Percentiles rank a stretch among this genome's conserved stretches.
Evolutionary conservation across 306 rosid species (phyloP).

Genomic region (Astragalus membranaceus): DNA sequence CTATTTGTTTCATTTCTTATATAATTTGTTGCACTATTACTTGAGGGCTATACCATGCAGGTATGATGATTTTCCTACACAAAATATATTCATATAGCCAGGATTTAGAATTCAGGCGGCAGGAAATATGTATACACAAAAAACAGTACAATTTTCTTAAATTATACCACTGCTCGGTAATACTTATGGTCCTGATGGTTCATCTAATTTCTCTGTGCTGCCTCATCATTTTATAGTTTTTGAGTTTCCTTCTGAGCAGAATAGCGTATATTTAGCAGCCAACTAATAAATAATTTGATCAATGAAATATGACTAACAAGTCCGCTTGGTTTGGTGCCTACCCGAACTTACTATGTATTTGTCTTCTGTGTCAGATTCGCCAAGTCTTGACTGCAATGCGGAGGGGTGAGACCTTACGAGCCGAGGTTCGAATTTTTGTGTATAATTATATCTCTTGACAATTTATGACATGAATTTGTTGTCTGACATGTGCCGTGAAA

Average conservation of each 20-base stretch:
- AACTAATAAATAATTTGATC: background rate
- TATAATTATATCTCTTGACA: conserved; percentile 1
- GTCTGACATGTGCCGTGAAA: background rate
- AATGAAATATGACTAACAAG: background rate
- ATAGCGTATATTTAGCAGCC: background rate
- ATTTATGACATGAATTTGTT: conserved; percentile 5
- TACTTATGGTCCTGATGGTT: background rate
- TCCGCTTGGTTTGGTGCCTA: conserved; percentile 16
- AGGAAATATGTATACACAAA: background rate
- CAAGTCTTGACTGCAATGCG: conserved; percentile 87
- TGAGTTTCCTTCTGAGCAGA: background rate
- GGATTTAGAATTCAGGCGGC: background rate
- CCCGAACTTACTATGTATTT: conserved; percentile 18
- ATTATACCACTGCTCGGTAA: background rate
- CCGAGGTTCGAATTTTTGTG: conserved; percentile 59
- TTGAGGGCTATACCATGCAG: conserved; percentile 12
- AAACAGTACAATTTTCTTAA: background rate
- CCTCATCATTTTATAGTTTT: conserved; percentile 16
- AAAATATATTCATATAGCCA: background rate
- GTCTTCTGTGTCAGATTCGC: conserved; percentile 64
- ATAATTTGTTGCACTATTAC: background rate
- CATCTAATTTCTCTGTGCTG: conserved; percentile 17
- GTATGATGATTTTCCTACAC: background rate
- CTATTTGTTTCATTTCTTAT: conserved; percentile 9
- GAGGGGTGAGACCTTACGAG: conserved; percentile 79